Base-by-base conservation (phyloP, 2,329 filamentous ascomycete genomes). In the Phaeosphaeriaceae sp. region DNA sequence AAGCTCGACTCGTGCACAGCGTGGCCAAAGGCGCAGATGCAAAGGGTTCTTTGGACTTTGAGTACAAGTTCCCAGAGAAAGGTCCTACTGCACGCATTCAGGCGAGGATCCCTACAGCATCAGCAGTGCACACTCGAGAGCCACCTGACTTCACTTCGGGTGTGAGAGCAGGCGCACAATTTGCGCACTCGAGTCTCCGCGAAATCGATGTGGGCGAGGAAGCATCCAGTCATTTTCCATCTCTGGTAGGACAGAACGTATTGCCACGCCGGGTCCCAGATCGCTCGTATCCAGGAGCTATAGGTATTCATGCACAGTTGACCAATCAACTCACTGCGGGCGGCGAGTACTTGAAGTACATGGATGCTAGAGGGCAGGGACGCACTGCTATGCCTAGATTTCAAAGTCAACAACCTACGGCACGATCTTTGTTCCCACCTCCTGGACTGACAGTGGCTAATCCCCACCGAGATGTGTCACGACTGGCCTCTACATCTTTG, bases 311-410 rank as follows among this genome's bases (percentile, higher is more conserved):
- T 7, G 13, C 20, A 17, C 25, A 24, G 10, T 15, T n/a, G 17
- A n/a, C 7, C 11, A 19, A n/a, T 21, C 31, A 41, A 6, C 1
- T 41, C 9, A 40, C 19, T 17, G 3, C 48, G 17, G 20, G 20
- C n/a, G 21, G 20, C 15, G 48, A 40, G 20, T 22, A n/a, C 4
- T 15, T 15, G 9, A 41, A 50, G 31, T 25, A 22, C 21, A 2
- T 24, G 5, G 33, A 21, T 24, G 49, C 60, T 25, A 41, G 57
- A 17, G 69, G 65, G 17, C 73, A 76, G 19, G 63, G 72, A 19
- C 65, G 72, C 46, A 71, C 77, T 50, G 70, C 74, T 4, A 68
- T 76, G 20, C 68, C 65, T 17, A 52, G 61, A 40, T 54, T 57
- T n/a, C 33, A 46, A 33, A 25, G 45, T 11, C n/a, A 51, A 13